Base-by-base conservation (phyloP, 805 yeast species). In the Candida qinlingensis region DNA sequence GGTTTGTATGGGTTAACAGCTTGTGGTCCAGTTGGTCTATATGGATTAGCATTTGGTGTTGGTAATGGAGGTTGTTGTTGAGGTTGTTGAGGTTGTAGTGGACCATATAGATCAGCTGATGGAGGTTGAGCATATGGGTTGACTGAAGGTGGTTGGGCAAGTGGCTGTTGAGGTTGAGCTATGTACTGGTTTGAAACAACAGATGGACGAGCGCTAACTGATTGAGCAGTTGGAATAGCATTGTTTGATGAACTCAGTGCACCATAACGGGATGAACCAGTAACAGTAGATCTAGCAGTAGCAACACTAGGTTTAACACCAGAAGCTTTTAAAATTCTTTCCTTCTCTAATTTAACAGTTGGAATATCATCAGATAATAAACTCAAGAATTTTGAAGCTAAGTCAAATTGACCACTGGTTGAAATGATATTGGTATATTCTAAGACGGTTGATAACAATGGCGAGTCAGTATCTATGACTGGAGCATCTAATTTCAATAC, bases 371-470 rank as follows among this genome's bases (percentile, higher is more conserved):
- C 80, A 10, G 98, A 96, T 59, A 94, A 72, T 51, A 85, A 72
- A 41, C 73, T 72, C 61, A 92, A 74, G 55, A 87, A 80, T 55
- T 75, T 78, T 49, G 73, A 76, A 2, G 98, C 97, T 55, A 92
- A 71, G 8, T 85, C 95, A 57, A 88, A 83, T 54, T 87, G 81
- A 29, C 97, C 98, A 61, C 76, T 81, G 29, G 89, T 81, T 4
- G 96, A 85, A 48, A 90, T 81, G 51, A 85, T 71, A 55, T 80
- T 82, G 41, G 95, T 83, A 65, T 86, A 94, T 66, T 94, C 98
- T 54, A 88, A 73, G 52, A 87, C 80, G 3, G 84, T 83, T 37
- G 70, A 51, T 45, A 72, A 60, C 34, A 73, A 54, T 27, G 47
- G 50, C 53, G 63, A 54, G 54, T 69, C 66, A 43, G 50, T 37